Percentiles rank a stretch among this genome's conserved stretches.
phyloP scores from a whole-genome alignment of 2,329 filamentous ascomycete genomes.

The Ceratocystis diversiconidia region DNA sequence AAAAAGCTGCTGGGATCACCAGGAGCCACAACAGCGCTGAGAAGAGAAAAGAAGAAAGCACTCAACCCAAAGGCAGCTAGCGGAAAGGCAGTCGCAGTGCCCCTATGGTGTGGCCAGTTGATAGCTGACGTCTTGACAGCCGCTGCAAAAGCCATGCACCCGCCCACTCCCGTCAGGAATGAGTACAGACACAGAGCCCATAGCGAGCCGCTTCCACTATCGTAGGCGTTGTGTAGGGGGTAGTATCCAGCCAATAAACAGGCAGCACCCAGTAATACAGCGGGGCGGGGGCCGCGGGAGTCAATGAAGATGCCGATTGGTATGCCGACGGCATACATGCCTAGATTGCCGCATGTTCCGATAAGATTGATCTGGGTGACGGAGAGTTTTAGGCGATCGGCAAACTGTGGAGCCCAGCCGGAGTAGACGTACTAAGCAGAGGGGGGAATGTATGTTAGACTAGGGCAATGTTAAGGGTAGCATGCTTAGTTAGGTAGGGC shows the following conservation, averaged over 20 bases:
- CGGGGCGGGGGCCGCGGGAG: constrained; percentile 61
- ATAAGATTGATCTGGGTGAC: constrained; percentile 91
- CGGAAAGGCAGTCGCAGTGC: constrained; percentile 87
- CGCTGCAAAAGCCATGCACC: constrained; percentile 80
- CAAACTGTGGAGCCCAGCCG: constrained; percentile 93
- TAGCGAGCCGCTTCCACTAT: constrained; percentile 47
- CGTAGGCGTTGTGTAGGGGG: constrained; percentile 66
- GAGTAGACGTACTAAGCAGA: constrained; percentile 78
- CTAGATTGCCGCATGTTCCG: constrained; percentile 70
- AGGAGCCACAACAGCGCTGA: constrained; percentile 65
- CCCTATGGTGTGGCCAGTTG: constrained; percentile 82
- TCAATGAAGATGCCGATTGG: constrained; percentile 83
- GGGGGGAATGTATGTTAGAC: constrained; percentile 10
- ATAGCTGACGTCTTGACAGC: constrained; percentile 75
- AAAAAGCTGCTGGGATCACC: constrained; percentile 73
- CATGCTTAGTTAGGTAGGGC: too few species aligned
- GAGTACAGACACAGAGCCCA: constrained; percentile 63
- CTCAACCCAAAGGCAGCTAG: constrained; percentile 86
- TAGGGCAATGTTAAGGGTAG: neutral
- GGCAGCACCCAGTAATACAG: constrained; percentile 60
- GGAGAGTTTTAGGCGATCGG: constrained; percentile 68
- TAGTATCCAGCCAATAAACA: constrained; percentile 70
- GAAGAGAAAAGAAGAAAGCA: constrained; percentile 84
- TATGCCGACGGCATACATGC: constrained; percentile 86
- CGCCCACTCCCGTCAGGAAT: constrained; percentile 74